Conservation (phyloP, 352 stramenopile genomes). For the Globisporangium okanoganense region DNA sequence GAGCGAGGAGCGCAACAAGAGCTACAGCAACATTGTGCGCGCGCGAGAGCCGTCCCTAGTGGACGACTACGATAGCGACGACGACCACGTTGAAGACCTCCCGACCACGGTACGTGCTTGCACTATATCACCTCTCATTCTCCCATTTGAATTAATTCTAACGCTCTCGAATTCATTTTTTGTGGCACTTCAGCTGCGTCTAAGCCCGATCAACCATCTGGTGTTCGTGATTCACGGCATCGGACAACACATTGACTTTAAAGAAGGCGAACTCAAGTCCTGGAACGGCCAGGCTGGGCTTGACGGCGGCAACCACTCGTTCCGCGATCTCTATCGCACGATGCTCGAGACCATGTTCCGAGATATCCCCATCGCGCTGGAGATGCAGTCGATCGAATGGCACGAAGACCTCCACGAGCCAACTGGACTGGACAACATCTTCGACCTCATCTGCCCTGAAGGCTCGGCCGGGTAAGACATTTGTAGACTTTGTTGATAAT, state of each 20-base stretch:
- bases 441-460: conserved; percentile 79
- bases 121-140: background rate
- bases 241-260: conserved; percentile 82
- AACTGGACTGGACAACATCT: conserved; percentile 81
- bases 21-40: conserved; percentile 45
- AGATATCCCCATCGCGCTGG: conserved; percentile 73
- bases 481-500: background rate
- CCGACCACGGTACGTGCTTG: conserved; percentile 47
- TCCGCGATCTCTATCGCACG: conserved; percentile 67
- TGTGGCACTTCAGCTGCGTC: conserved; percentile 40
- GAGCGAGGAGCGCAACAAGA: conserved; percentile 50
- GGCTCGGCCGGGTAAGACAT: conserved; percentile 53
- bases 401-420: conserved; percentile 86
- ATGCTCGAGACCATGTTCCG: conserved; percentile 82
- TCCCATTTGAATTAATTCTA: background rate
- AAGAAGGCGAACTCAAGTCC: conserved; percentile 78
- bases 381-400: conserved; percentile 91
- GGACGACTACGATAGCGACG: conserved; percentile 38
- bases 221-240: conserved; percentile 88
- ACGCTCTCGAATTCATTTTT: background rate
- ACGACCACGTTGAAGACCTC: conserved; percentile 69
- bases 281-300: conserved; percentile 70
- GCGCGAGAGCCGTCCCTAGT: conserved; percentile 17
- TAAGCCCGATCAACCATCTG: conserved; percentile 76
- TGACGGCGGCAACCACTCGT: conserved; percentile 76